These are phyloP conservation scores for Persicaria maculosa DNA, from an alignment of 148 eudicot genomes.

Conservation along the genomic window DNA sequence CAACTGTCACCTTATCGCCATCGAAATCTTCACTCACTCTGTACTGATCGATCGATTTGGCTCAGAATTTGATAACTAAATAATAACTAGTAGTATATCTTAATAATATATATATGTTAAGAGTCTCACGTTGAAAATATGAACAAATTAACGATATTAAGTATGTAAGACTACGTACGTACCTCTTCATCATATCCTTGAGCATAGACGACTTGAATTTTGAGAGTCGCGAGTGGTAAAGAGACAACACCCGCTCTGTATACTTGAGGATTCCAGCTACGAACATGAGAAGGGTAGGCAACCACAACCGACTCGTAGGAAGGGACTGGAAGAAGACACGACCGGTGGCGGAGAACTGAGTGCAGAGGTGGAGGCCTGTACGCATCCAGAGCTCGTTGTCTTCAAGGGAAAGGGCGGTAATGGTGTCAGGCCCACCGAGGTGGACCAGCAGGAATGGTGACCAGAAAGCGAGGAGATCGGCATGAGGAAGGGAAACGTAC, in stretches of 20 bases:
- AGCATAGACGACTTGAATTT: slow-evolving; percentile 28
- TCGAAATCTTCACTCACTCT: not conserved
- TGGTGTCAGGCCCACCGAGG: slow-evolving; percentile 25
- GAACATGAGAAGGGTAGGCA: slow-evolving; percentile 23
- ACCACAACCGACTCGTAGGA: slow-evolving; percentile 15
- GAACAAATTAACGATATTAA: no score
- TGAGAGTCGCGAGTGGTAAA: slow-evolving; percentile 26
- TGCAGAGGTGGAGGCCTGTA: slow-evolving; percentile 22
- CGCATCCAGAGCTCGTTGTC: slow-evolving; percentile 42
- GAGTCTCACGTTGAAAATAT: no score
- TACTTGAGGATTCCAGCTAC: slow-evolving; percentile 27
- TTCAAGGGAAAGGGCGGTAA: slow-evolving; percentile 19
- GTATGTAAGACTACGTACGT: slow-evolving; percentile 24
- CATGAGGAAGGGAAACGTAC: not conserved
- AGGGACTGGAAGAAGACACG: slow-evolving; percentile 25
- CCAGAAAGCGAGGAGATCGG: slow-evolving; percentile 18
- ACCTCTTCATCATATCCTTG: slow-evolving; percentile 33
- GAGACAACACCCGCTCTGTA: slow-evolving; percentile 21
- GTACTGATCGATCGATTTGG: slow-evolving; percentile 6
- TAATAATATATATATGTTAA: no score
- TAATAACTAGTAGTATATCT: no score
- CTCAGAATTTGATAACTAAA: no score
- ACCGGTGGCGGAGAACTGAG: slow-evolving; percentile 24
- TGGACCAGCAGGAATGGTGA: slow-evolving; percentile 19
- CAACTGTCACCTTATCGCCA: no score